Conservation (phyloP, 768 basidiomycete species). For the Xerocomellus amylosporus region DNA sequence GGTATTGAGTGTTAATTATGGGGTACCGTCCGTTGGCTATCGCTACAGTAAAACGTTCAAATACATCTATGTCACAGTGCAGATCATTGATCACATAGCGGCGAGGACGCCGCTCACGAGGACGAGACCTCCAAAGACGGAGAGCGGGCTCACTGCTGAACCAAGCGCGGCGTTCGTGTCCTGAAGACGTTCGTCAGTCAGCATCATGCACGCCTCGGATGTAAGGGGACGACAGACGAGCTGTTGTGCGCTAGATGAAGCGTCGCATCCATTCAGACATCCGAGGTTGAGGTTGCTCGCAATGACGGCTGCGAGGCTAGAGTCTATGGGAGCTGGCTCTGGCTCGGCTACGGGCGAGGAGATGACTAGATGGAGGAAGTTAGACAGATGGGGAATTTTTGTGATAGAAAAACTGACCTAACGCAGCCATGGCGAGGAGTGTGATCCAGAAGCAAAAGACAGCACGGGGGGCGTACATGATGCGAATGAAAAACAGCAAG, state of each 20-base stretch:
- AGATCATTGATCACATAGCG: conserved; percentile 4
- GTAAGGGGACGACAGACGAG: conserved; percentile 12
- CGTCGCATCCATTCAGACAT: conserved; percentile 24
- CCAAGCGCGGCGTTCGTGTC: conserved; percentile 19
- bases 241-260: conserved; percentile 18
- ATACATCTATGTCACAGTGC: conserved; percentile 2
- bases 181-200: conserved; percentile 6
- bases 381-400: background rate
- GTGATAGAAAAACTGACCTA: conserved; percentile 13
- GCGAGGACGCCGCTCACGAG: conserved; percentile 22
- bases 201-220: background rate
- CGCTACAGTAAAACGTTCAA: conserved; percentile 17
- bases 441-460: conserved; percentile 21
- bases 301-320: conserved; percentile 13
- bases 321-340: conserved; percentile 26
- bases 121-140: conserved; percentile 22
- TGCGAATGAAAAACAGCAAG: background rate
- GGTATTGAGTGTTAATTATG: background rate
- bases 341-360: conserved; percentile 24
- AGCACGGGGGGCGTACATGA: conserved; percentile 15
- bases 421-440: conserved; percentile 18
- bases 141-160: conserved; percentile 17
- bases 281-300: conserved; percentile 25
- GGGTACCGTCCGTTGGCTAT: conserved; percentile 1
- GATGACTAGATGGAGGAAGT: conserved; percentile 8